Conservation (phyloP, 2,329 filamentous ascomycete species). For the Rasamsonia emersonii region DNA sequence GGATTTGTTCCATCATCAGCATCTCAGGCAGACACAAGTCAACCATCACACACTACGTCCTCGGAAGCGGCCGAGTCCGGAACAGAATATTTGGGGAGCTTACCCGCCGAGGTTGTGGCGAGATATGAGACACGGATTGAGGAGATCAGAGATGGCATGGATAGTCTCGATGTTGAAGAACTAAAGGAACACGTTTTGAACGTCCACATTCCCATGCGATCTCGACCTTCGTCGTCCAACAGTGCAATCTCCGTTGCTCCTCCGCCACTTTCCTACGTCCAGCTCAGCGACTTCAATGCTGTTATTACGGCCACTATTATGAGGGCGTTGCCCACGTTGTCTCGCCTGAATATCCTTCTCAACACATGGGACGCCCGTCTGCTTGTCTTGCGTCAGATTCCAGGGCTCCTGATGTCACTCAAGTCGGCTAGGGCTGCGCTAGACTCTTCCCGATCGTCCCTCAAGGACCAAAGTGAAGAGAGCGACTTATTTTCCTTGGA, state of each 20-base stretch:
- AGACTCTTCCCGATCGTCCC: constrained; percentile 22
- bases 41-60: too few species aligned
- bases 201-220: constrained; percentile 62
- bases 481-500: constrained; percentile 22
- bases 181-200: constrained; percentile 81
- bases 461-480: constrained; percentile 20
- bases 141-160: constrained; percentile 52
- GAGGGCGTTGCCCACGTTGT: constrained; percentile 75
- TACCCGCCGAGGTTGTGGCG: constrained; percentile 56
- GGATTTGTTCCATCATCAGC: constrained; percentile 31
- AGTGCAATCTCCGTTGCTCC: constrained; percentile 31
- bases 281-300: constrained; percentile 81
- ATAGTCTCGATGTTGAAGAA: constrained; percentile 51
- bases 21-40: constrained; percentile 1
- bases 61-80: too few species aligned
- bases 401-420: constrained; percentile 58
- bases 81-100: constrained; percentile 57
- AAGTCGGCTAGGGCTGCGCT: constrained; percentile 30
- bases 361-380: constrained; percentile 71
- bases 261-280: constrained; percentile 47
- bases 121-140: constrained; percentile 65
- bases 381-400: constrained; percentile 63
- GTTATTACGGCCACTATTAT: constrained; percentile 85
- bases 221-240: constrained; percentile 43
- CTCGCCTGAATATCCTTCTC: constrained; percentile 63